Conservation (phyloP, 345 rosid genomes). For the Clausena lansium region DNA sequence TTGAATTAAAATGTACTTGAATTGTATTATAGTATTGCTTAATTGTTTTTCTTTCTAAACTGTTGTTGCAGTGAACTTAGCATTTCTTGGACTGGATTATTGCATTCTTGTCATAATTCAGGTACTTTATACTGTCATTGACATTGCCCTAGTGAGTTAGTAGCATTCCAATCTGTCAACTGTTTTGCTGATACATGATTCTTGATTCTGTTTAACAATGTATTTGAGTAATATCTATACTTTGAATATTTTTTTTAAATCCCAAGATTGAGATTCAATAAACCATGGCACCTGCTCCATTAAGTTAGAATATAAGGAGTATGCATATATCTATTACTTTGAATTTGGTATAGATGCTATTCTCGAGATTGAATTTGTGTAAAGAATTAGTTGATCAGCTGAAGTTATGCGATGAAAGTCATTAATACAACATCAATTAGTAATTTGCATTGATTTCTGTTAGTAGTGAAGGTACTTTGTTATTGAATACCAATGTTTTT, state of each 20-base stretch:
- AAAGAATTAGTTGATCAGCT: neutral
- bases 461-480: neutral
- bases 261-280: neutral
- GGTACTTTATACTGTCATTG: slow-evolving; percentile 12
- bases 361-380: neutral
- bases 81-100: slow-evolving; percentile 10
- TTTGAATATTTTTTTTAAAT: neutral
- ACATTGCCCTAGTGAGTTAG: no score
- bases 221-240: neutral
- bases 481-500: neutral
- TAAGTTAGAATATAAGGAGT: neutral
- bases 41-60: neutral
- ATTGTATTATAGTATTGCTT: neutral
- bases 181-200: neutral
- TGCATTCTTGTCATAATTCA: slow-evolving; percentile 9
- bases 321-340: neutral
- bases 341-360: neutral
- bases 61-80: slow-evolving; percentile 24
- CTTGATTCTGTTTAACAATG: neutral
- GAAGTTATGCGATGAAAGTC: neutral
- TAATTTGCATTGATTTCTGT: neutral
- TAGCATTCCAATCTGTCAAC: neutral
- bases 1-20: neutral
- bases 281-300: neutral
- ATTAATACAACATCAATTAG: neutral